Percentiles rank a stretch among this genome's conserved stretches.
phyloP scores from a whole-genome alignment of 805 yeast genomes.

The Teunomyces tritomae region DNA sequence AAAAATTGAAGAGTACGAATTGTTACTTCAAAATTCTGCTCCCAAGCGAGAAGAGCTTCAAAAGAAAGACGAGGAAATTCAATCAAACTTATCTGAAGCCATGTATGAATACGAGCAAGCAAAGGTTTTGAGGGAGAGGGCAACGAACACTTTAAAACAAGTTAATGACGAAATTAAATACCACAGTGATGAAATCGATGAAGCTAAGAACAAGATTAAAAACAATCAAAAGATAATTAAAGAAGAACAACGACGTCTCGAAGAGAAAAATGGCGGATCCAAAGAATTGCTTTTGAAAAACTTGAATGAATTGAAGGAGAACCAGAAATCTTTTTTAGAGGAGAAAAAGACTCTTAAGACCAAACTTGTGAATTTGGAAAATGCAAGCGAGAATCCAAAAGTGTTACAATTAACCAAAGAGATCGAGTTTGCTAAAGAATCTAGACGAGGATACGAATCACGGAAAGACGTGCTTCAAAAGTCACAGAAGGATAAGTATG shows the following conservation, averaged over 20 bases:
- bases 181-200: slow-evolving; percentile 13
- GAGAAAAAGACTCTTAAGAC: slow-evolving; percentile 10
- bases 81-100: slow-evolving; percentile 1
- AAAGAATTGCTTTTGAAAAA: slow-evolving; percentile 28
- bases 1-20: slow-evolving; percentile 10
- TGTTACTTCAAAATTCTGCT: not conserved
- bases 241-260: slow-evolving; percentile 38
- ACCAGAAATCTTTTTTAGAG: slow-evolving; percentile 13
- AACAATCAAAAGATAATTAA: slow-evolving; percentile 20
- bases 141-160: slow-evolving; percentile 19
- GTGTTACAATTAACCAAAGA: slow-evolving; percentile 3
- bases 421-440: slow-evolving; percentile 4
- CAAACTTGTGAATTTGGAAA: slow-evolving; percentile 13
- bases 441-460: slow-evolving; percentile 5
- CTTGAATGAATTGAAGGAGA: slow-evolving; percentile 21
- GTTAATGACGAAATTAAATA: slow-evolving; percentile 13
- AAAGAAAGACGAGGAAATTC: not conserved
- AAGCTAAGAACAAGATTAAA: slow-evolving; percentile 8
- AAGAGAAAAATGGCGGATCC: slow-evolving; percentile 43
- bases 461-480: slow-evolving; percentile 12
- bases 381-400: not conserved
- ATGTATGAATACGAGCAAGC: slow-evolving; percentile 24
- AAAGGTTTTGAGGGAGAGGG: slow-evolving; percentile 36
- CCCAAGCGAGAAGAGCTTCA: slow-evolving; percentile 1
- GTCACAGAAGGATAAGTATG: slow-evolving; percentile 33